Evolutionary conservation across 140 eudicot species (phyloP), one percentile per base, ranked within the genome.

Genomic region (Bidens hawaiensis): DNA sequence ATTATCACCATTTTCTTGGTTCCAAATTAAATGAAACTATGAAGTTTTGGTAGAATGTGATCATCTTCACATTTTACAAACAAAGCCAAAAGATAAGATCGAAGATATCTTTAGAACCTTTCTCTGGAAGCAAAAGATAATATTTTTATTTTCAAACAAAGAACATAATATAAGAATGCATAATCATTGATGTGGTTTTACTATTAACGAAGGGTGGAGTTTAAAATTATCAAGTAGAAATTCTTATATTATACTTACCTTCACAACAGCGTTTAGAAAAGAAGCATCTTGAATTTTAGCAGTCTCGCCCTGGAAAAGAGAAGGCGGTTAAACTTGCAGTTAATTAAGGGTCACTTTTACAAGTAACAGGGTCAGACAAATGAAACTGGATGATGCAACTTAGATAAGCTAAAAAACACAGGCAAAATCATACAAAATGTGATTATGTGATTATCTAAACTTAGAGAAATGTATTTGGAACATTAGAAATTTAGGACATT

Each of bases 211-310:
- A 34, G 62, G 59, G 46, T 40, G 36, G 11, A 15, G 55, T 31
- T 15, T 38, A 18, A 24, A 64, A 50, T 8, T 49, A 30, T 30
- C 14, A 6, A 58, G 53, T 27, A 45, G 2, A 45, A 18, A 11
- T 17, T 28, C 25, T 47, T 18, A 59, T 47, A 28, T 12, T 36
- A 72, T 16, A 27, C 53, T 59, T 77, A 89, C 97, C 97, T 89
- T 89, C 57, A 85, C 95, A 38, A 89, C 97, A 58, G 95, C 97
- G 76, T 80, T 85, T 47, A 89, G 87, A 76, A 78, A 85, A 41
- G 81, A 71, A 36, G 88, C 82, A 78, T 85, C 84, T 75, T 83
- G 88, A 67, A 85, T 68, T 69, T 62, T 74, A 68, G 79, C 73
- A 45, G 88, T 50, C 51, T 85, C 85, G 30, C 62, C 86, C 95